Percentiles rank a stretch among this genome's conserved stretches.
Conservation (phyloP, 441 rosid genomes). For the Adansonia rubrostipa region DNA sequence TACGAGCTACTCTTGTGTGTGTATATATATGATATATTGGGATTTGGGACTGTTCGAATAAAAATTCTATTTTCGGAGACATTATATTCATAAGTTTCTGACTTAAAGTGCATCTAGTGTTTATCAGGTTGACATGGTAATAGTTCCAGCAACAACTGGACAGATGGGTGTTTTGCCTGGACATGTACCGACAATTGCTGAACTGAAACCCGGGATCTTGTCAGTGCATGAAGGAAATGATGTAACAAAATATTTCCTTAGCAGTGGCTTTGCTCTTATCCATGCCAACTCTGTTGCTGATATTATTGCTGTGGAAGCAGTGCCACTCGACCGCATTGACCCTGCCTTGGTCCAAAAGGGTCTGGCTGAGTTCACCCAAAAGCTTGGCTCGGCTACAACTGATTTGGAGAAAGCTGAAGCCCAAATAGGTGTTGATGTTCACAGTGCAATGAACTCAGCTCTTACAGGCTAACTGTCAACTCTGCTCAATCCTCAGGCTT, state of each 20-base stretch:
- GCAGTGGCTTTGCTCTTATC: constrained; percentile 87
- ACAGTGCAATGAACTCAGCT: constrained; percentile 77
- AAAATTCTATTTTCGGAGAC: neutral
- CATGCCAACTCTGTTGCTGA: constrained; percentile 91
- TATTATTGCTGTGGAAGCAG: constrained; percentile 74
- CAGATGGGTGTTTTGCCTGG: constrained; percentile 92
- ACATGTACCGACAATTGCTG: constrained; percentile 83
- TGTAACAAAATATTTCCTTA: constrained; percentile 61
- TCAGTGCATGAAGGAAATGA: constrained; percentile 82
- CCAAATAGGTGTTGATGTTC: constrained; percentile 83
- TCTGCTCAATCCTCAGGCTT: neutral
- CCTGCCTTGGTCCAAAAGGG: constrained; percentile 79
- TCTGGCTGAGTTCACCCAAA: constrained; percentile 76
- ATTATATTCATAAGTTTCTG: neutral
- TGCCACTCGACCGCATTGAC: constrained; percentile 70
- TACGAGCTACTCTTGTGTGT: neutral
- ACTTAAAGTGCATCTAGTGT: constrained; percentile 20
- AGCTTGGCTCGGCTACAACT: constrained; percentile 70
- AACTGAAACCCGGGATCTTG: constrained; percentile 77
- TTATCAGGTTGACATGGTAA: constrained; percentile 90
- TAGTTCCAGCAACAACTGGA: constrained; percentile 87
- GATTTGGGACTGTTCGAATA: neutral
- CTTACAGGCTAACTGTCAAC: constrained; percentile 56
- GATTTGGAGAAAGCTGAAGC: constrained; percentile 89
- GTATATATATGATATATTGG: too few species aligned